A percentile compares a stretch with the other conserved stretches of the same genome.
Conservation (phyloP, 75 land plant genomes). For the Isoetes taiwanensis region DNA sequence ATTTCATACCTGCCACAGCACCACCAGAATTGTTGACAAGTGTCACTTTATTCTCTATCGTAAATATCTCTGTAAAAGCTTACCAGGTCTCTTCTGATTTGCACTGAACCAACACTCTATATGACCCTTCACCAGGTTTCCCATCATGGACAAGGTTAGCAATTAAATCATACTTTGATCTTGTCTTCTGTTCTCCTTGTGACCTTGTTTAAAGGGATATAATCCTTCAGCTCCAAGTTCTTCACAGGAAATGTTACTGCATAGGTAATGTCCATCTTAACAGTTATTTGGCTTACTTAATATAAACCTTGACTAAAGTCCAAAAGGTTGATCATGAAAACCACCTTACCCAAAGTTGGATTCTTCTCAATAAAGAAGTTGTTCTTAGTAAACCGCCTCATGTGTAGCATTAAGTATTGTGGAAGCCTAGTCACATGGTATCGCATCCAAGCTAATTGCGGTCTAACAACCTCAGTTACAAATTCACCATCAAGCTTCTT, state of each 20-base stretch:
- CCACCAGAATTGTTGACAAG: neutral
- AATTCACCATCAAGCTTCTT: conserved; percentile 97
- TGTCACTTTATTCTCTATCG: neutral
- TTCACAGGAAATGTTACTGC: conserved; percentile 97
- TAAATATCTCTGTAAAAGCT: neutral
- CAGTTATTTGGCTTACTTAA: too few relatives aligned
- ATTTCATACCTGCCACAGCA: conserved; percentile 72
- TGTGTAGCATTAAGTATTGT: conserved; percentile 85
- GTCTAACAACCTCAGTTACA: conserved; percentile 87
- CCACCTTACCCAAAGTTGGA: conserved; percentile 81
- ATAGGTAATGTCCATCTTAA: too few relatives aligned
- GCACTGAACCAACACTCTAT: conserved; percentile 90
- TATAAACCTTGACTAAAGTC: neutral
- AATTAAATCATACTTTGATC: conserved; percentile 90
- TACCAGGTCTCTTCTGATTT: conserved; percentile 95
- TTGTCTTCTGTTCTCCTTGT: conserved; percentile 40
- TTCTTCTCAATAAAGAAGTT: conserved; percentile 95
- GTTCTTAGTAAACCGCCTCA: conserved; percentile 94
- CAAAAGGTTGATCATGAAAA: neutral
- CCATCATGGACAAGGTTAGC: conserved; percentile 99
- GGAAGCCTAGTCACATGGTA: conserved; percentile 89
- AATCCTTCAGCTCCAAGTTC: conserved; percentile 91
- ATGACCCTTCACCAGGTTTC: conserved; percentile 89
- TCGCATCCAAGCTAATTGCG: conserved; percentile 79
- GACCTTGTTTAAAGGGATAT: conserved; percentile 69